phyloP scores from a whole-genome alignment of 768 basidiomycete genomes.

The Suillus clintonianus region DNA sequence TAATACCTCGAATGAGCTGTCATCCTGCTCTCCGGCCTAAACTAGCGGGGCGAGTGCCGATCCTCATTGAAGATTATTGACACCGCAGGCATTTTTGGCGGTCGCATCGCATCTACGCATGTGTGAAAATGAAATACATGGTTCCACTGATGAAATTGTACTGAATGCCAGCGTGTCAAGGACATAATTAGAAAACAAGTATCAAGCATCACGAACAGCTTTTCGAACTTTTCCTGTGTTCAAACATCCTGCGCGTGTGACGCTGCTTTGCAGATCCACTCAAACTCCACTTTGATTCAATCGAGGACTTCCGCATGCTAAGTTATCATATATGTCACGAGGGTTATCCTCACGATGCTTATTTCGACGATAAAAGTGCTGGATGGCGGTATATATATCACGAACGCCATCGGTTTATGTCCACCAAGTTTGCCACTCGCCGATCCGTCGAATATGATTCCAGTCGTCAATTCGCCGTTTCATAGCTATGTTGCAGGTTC shows the following conservation, averaged over 20 bases:
- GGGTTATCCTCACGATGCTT: neutral
- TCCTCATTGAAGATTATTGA: neutral
- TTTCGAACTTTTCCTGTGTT: neutral
- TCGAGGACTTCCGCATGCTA: neutral
- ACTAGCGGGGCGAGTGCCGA: neutral
- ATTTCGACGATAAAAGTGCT: neutral
- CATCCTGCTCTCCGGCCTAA: neutral
- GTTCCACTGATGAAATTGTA: neutral
- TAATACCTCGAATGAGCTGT: neutral
- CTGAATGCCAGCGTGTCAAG: neutral
- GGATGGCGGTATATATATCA: neutral
- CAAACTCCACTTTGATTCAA: neutral
- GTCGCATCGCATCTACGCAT: neutral
- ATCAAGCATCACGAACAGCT: neutral
- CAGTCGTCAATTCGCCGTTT: neutral
- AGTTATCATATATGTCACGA: too few species aligned
- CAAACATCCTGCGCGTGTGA: neutral
- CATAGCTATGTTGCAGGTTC: neutral
- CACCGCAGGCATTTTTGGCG: neutral
- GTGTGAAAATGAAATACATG: neutral
- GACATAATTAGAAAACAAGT: neutral
- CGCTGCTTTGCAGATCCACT: neutral
- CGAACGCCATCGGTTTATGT: neutral
- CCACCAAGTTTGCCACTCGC: neutral
- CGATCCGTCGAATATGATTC: neutral